Conservation (phyloP, 139 green algal species). For the Chlamydomonas sp. region DNA sequence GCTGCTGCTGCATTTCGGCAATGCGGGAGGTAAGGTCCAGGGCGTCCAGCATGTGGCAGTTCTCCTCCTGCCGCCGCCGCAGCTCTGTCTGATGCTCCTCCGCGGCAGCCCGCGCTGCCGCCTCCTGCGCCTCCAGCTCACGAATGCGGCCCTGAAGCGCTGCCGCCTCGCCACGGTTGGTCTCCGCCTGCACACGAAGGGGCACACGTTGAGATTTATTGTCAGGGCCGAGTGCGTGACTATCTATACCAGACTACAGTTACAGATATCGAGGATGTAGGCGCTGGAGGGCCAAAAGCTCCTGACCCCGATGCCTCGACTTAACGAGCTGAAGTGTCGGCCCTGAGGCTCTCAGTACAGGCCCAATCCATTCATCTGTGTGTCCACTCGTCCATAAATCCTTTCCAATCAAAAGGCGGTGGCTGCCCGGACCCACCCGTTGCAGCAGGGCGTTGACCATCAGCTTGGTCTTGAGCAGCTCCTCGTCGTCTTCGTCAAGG, state of each 20-base stretch:
- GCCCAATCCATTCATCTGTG: background rate
- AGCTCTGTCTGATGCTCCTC: background rate
- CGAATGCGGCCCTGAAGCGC: constrained; percentile 19
- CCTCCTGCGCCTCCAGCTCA: constrained; percentile 16
- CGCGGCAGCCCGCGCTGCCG: background rate
- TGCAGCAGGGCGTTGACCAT: constrained; percentile 42
- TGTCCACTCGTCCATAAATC: background rate
- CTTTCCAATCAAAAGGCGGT: background rate
- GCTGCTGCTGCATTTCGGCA: background rate
- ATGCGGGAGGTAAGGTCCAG: constrained; percentile 13
- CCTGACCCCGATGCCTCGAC: too few species aligned
- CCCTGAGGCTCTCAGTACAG: too few species aligned
- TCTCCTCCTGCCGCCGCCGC: background rate
- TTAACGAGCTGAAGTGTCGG: too few species aligned
- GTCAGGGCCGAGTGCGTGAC: background rate
- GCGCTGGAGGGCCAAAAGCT: too few species aligned
- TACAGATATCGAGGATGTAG: background rate
- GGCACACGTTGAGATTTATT: background rate
- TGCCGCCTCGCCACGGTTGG: constrained; percentile 13
- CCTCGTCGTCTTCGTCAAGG: constrained; percentile 22
- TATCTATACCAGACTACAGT: background rate
- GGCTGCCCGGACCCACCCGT: background rate
- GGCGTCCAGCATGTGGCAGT: constrained; percentile 16
- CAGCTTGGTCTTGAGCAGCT: constrained; percentile 25
- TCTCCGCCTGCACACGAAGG: constrained; percentile 20